These are phyloP conservation scores for Aspergillus ochraceus DNA, from an alignment of 2,329 filamentous ascomycete species.

Conservation along the genomic window DNA sequence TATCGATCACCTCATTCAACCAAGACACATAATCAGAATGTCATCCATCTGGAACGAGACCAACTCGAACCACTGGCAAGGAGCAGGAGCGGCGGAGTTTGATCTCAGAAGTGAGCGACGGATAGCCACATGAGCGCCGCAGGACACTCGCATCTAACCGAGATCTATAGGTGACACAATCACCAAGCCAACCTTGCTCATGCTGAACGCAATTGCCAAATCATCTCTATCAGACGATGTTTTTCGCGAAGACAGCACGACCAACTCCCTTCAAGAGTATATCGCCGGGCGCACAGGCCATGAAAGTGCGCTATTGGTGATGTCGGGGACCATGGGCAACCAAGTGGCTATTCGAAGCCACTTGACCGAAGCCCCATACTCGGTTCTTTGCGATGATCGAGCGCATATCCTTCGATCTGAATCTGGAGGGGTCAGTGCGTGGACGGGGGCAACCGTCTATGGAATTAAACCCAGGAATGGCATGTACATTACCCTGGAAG, in stretches of 20 bases:
- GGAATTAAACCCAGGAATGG: constrained; percentile 9
- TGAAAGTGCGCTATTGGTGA: constrained; percentile 18
- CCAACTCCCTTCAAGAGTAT: constrained; percentile 14
- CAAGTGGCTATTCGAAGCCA: constrained; percentile 17
- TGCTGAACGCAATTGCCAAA: constrained; percentile 20
- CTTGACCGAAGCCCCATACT: constrained; percentile 16
- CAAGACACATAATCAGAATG: neutral
- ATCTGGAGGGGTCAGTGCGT: constrained; percentile 13
- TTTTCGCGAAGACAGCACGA: constrained; percentile 18
- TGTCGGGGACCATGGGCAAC: constrained; percentile 27
- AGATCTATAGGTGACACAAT: constrained; percentile 2
- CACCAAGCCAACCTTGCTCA: constrained; percentile 13
- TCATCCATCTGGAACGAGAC: neutral
- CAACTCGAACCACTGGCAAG: neutral
- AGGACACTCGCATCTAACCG: neutral
- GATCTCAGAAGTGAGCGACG: neutral
- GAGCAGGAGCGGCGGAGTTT: neutral
- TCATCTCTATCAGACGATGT: constrained; percentile 22
- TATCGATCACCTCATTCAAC: too few relatives aligned
- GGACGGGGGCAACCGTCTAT: constrained; percentile 9
- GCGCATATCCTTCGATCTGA: constrained; percentile 19
- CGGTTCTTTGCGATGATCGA: constrained; percentile 16
- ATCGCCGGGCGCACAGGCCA: constrained; percentile 19
- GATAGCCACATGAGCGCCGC: neutral
- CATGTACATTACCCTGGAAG: constrained; percentile 11